A percentile compares a stretch with the other conserved stretches of the same genome.
Evolutionary conservation across 2,329 filamentous ascomycete species (phyloP).

Genomic region (Fusarium subglutinans): DNA sequence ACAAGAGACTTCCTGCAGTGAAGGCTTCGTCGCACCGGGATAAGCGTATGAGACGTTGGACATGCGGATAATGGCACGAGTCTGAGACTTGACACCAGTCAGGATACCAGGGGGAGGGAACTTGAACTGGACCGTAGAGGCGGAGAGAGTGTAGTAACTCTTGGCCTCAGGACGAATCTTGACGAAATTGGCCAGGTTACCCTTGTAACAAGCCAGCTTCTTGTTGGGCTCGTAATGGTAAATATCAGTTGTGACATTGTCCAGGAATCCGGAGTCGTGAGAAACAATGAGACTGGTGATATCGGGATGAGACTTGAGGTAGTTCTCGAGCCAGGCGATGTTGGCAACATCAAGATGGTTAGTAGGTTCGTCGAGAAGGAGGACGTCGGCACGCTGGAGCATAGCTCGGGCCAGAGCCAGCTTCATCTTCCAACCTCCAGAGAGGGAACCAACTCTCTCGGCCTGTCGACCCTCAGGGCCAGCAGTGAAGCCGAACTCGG

Average conservation of each 20-base stretch:
- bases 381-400: slow-evolving; percentile 95
- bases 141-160: slow-evolving; percentile 96
- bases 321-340: slow-evolving; percentile 94
- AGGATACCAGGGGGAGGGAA: slow-evolving; percentile 96
- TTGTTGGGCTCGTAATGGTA: slow-evolving; percentile 98
- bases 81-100: slow-evolving; percentile 93
- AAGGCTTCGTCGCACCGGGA: slow-evolving; percentile 87
- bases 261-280: slow-evolving; percentile 97
- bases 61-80: slow-evolving; percentile 95
- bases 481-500: slow-evolving; percentile 92
- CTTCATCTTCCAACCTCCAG: slow-evolving; percentile 99
- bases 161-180: slow-evolving; percentile 91
- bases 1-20: slow-evolving; percentile 87
- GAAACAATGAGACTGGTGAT: slow-evolving; percentile 98
- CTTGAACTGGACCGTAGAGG: slow-evolving; percentile 92
- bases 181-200: slow-evolving; percentile 86
- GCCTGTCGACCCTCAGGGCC: slow-evolving; percentile 89
- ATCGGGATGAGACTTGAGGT: slow-evolving; percentile 93
- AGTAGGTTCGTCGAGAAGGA: slow-evolving; percentile 97
- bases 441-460: slow-evolving; percentile 91
- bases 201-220: slow-evolving; percentile 89
- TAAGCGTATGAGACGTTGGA: slow-evolving; percentile 92
- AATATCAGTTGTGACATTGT: slow-evolving; percentile 97
- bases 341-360: slow-evolving; percentile 98
- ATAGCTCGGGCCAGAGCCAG: slow-evolving; percentile 94